phyloP scores from a whole-genome alignment of 352 stramenopile genomes.

The Phytophthora lateralis region DNA sequence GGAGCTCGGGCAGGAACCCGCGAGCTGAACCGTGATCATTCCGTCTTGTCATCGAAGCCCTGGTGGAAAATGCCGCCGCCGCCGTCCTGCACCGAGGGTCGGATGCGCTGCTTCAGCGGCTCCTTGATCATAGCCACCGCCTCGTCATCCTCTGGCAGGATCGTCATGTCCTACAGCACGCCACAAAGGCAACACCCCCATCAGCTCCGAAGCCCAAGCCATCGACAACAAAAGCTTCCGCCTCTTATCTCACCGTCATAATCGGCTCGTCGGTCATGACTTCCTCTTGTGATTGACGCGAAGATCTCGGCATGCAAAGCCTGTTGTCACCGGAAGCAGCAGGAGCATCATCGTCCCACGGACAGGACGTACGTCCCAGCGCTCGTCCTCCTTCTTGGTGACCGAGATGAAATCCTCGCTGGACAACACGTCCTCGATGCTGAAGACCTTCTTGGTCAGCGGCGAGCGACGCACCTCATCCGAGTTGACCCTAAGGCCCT shows the following conservation, averaged over 20 bases:
- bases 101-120: slow-evolving; percentile 97
- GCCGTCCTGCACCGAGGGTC: slow-evolving; percentile 98
- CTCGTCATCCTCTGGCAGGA: slow-evolving; percentile 97
- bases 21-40: slow-evolving; percentile 87
- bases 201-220: background rate
- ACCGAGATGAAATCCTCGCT: slow-evolving; percentile 98
- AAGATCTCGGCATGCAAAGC: slow-evolving; percentile 80
- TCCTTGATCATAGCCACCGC: slow-evolving; percentile 99
- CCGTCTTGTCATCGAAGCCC: slow-evolving; percentile 96
- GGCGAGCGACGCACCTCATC: too few species aligned
- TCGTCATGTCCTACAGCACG: slow-evolving; percentile 82
- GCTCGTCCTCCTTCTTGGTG: slow-evolving; percentile 94
- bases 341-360: background rate
- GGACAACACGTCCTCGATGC: slow-evolving; percentile 97
- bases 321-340: slow-evolving; percentile 34
- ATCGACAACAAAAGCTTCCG: background rate
- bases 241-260: slow-evolving; percentile 55
- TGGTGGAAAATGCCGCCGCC: slow-evolving; percentile 99
- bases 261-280: too few species aligned
- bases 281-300: too few species aligned
- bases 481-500: slow-evolving; percentile 87
- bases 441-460: slow-evolving; percentile 96
- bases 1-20: slow-evolving; percentile 97
- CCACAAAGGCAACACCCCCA: background rate
- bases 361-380: slow-evolving; percentile 88